Base-by-base conservation (phyloP, 2,329 filamentous ascomycete species). In the Trichoderma oligosporum region DNA sequence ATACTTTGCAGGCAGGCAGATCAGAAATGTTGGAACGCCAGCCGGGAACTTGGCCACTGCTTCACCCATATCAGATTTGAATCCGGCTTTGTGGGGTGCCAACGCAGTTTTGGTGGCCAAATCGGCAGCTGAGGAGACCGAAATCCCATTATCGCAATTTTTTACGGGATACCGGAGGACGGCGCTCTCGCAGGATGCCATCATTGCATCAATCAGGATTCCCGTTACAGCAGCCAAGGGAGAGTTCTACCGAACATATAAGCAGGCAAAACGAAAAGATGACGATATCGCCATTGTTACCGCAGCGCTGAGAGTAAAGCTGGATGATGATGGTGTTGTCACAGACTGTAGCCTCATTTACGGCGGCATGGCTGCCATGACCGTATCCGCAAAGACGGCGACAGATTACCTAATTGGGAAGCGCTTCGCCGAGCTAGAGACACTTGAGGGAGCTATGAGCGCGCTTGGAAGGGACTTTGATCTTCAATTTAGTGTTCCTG, bases 201-300 rank as follows among this genome's bases (percentile, higher is more conserved):
- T 97, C 61, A 93, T 99, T 60, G 85, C 91, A 1, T 87, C 87
- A 39, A 86, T 99, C 61, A 84, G 87, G n/a, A 90, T 99, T 42
- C 94, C 94, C 0, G 75, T 89, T 2, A 87, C 89, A 0, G 79
- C 79, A 2, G 80, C 85, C 53, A 88, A 87, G 65, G 87, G 89
- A 3, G 94, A 97, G 69, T 91, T 86, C 68, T 87, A 96, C 70
- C 83, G 88, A 41, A 87, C 93, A 1, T 97, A 97, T 74, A 99
- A 99, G 73, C 93, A 97, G 71, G 85, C 94, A 0, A 99, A 99
- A 77, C 79, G 94, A 63, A 97, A 97, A 69, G 94, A 99, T 66
- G 94, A 99, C 66, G 94, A 99, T 68, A 97, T 99, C 68, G 94
- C 94, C 2, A 97, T 99, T 65, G 94, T 97, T 22, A 97, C 95